Evolutionary conservation across 495 filamentous ascomycete species (phyloP), one percentile per base, ranked within the genome.

Genomic region (Cercophora samala): DNA sequence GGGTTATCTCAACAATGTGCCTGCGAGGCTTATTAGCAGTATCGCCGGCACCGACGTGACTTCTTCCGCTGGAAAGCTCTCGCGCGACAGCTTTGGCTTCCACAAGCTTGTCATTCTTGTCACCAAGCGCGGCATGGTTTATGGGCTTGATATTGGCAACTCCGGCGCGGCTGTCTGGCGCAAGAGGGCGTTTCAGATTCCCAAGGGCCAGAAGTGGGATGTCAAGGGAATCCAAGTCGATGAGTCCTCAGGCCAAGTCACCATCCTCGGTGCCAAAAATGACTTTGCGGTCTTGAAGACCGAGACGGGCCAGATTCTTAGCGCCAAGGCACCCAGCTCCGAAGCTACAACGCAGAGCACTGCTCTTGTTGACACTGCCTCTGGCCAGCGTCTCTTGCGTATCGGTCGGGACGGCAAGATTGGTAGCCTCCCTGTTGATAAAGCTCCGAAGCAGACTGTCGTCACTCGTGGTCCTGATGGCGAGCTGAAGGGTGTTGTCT

Each of bases 51-150:
- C 80, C 1, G 84, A 86, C 52, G 75, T 71, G 19, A 74, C 74
- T 8, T 62, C 66, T 5, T 74, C 81, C 4, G 81, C 84, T n/a
- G 88, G 86, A 18, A 78, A 69, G 26, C 79, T 89, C 37, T 80
- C 82, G 15, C 80, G 89, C 15, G 92, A 97, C 73, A 87, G 84
- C 73, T 98, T 97, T 74, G 95, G 94, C 26, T 91, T 97, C 73
- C 85, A 88, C 66, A 97, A 96, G 76, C 79, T 94, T 37, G 85
- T 90, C 6, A 81, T 97, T 67, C 82, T 96, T 56, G 93, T 91
- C 6, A 97, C 94, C 8, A 83, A 87, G 66, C 87, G 86, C 64
- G 94, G 94, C 9, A 87, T 91, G 62, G 76, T 98, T 8, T 90
- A 91, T 66, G 90, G 88, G 8, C 81, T 99, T 37, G 88, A 97